These are phyloP conservation scores for Phyllosticta capitalensis DNA, from an alignment of 2,329 filamentous ascomycete genomes.

Conservation along the genomic window DNA sequence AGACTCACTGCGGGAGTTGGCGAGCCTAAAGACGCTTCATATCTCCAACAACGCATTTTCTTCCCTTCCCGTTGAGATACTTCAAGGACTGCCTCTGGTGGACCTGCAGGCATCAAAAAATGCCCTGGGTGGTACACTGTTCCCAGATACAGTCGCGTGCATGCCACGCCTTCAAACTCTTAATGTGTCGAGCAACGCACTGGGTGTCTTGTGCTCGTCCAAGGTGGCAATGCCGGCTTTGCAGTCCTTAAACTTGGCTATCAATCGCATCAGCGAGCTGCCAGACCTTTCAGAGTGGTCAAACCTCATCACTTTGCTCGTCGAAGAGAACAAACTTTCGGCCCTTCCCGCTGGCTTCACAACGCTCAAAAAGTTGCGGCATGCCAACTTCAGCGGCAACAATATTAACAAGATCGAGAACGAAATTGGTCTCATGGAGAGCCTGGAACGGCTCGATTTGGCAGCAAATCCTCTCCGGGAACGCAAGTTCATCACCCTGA, in stretches of 20 bases:
- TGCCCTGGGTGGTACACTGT: constrained; percentile 61
- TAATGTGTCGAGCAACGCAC: constrained; percentile 67
- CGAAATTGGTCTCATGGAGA: constrained; percentile 70
- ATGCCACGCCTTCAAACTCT: constrained; percentile 61
- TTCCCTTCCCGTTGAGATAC: constrained; percentile 57
- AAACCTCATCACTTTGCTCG: constrained; percentile 61
- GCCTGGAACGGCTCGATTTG: constrained; percentile 62
- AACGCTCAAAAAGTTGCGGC: constrained; percentile 56
- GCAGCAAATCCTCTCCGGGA: constrained; percentile 86
- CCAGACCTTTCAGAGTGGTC: constrained; percentile 68
- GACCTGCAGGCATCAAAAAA: constrained; percentile 73
- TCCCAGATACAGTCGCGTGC: constrained; percentile 41
- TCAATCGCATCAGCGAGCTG: constrained; percentile 66
- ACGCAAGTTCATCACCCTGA: constrained; percentile 73
- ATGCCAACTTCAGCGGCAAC: constrained; percentile 78
- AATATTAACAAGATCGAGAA: constrained; percentile 68
- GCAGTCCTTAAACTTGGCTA: constrained; percentile 64
- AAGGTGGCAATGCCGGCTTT: constrained; percentile 59
- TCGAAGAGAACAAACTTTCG: constrained; percentile 72
- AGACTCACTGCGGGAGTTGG: constrained; percentile 54
- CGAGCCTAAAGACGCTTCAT: constrained; percentile 65
- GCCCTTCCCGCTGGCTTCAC: constrained; percentile 69
- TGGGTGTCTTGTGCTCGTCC: constrained; percentile 45
- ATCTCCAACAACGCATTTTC: constrained; percentile 63
- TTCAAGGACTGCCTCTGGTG: constrained; percentile 59